These are phyloP conservation scores for Podospora fimiseda DNA, from an alignment of 495 filamentous ascomycete species.

Conservation along the genomic window DNA sequence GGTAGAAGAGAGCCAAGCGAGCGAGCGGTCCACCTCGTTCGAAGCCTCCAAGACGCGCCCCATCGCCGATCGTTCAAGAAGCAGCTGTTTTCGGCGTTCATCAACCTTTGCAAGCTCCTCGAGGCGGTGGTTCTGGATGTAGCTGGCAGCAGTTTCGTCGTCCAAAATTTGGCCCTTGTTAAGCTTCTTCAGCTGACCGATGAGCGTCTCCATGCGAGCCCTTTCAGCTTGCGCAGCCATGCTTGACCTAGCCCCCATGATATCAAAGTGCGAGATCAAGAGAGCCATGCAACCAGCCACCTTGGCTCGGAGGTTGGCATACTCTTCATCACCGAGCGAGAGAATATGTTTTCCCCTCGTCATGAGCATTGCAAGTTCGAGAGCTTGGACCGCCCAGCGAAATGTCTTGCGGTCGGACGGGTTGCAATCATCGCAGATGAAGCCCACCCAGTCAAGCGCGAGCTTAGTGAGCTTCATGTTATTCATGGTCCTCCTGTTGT, in stretches of 20 bases:
- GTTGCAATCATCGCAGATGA: conserved; percentile 94
- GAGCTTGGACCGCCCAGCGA: conserved; percentile 88
- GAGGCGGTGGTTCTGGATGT: conserved; percentile 67
- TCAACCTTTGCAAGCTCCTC: conserved; percentile 68
- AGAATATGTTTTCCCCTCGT: conserved; percentile 88
- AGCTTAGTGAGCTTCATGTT: conserved; percentile 89
- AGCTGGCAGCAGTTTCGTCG: conserved; percentile 73
- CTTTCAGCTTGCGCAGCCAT: conserved; percentile 83
- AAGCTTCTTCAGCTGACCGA: conserved; percentile 66
- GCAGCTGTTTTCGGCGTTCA: conserved; percentile 64
- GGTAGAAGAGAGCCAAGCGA: conserved; percentile 87
- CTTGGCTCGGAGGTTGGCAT: conserved; percentile 70
- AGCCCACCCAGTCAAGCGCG: conserved; percentile 93
- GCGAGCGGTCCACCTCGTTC: conserved; percentile 89
- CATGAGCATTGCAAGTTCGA: conserved; percentile 97
- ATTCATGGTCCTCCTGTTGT: conserved; percentile 89
- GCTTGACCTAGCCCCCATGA: conserved; percentile 92
- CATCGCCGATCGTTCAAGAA: conserved; percentile 82
- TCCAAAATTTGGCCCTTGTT: conserved; percentile 70
- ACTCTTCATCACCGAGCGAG: conserved; percentile 78
- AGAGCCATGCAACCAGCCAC: conserved; percentile 97
- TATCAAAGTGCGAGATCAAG: conserved; percentile 96
- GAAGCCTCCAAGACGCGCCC: conserved; percentile 87
- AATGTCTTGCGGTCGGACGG: conserved; percentile 94
- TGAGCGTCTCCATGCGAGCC: conserved; percentile 63